A percentile compares a stretch with the other conserved stretches of the same genome.
Conservation (phyloP, 2,329 filamentous ascomycete genomes). For the Periconia macrospinosa region DNA sequence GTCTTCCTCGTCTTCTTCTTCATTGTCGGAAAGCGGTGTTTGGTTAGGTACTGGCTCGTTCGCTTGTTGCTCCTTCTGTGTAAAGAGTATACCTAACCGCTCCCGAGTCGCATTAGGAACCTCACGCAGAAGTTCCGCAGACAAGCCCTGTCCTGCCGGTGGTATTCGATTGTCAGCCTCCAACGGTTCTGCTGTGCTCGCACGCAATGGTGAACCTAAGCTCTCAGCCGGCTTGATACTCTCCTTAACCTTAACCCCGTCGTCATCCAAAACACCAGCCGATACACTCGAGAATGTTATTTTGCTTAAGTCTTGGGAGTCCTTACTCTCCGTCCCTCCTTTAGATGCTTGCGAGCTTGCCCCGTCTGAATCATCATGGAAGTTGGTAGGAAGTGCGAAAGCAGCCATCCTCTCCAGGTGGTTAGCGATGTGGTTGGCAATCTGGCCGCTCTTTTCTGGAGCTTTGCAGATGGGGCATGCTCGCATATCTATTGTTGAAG, state of each 20-base stretch:
- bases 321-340: slow-evolving; percentile 21
- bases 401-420: slow-evolving; percentile 40
- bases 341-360: slow-evolving; percentile 34
- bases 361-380: slow-evolving; percentile 32
- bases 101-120: slow-evolving; percentile 27
- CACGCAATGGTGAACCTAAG: too few relatives aligned
- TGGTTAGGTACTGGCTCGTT: background rate
- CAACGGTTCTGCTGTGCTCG: too few relatives aligned
- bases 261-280: background rate
- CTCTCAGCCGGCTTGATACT: too few relatives aligned
- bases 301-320: slow-evolving; percentile 19
- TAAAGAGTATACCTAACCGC: slow-evolving; percentile 21
- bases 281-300: slow-evolving; percentile 20
- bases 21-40: background rate
- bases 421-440: slow-evolving; percentile 41
- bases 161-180: background rate
- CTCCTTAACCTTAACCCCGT: background rate
- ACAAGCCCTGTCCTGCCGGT: slow-evolving; percentile 10
- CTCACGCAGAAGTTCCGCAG: slow-evolving; percentile 24
- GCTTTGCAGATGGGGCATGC: slow-evolving; percentile 37
- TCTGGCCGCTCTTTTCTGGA: slow-evolving; percentile 23
- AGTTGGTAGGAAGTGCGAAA: slow-evolving; percentile 35
- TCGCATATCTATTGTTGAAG: slow-evolving; percentile 33
- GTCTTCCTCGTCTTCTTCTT: slow-evolving; percentile 15
- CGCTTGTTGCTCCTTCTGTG: background rate